phyloP scores from a whole-genome alignment of 805 yeast species.

The Zygosaccharomyces bisporus region DNA sequence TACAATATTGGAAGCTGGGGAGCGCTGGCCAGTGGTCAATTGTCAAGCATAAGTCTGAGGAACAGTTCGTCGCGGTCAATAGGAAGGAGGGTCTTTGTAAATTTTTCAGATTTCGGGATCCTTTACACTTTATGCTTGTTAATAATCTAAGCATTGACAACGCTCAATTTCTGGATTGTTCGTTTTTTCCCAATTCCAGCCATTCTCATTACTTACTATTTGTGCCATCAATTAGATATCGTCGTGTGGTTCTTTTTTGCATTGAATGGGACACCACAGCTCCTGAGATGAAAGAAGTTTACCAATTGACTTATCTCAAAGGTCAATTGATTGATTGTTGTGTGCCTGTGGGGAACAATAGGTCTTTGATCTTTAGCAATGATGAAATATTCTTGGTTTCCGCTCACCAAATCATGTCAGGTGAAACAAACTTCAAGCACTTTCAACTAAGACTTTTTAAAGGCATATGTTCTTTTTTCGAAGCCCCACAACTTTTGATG shows the following conservation, averaged over 20 bases:
- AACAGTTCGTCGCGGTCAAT: slow-evolving; percentile 20
- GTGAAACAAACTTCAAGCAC: slow-evolving; percentile 22
- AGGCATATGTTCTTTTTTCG: slow-evolving; percentile 23
- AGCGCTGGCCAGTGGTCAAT: slow-evolving; percentile 21
- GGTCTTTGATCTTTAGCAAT: slow-evolving; percentile 17
- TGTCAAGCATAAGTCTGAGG: slow-evolving; percentile 10
- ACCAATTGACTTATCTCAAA: slow-evolving; percentile 25
- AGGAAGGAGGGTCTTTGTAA: slow-evolving; percentile 18
- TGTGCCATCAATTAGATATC: slow-evolving; percentile 18
- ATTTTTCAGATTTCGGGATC: slow-evolving; percentile 21
- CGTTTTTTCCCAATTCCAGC: slow-evolving; percentile 19
- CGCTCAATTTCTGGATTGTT: slow-evolving; percentile 15
- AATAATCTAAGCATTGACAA: slow-evolving; percentile 25
- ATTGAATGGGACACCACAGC: slow-evolving; percentile 27
- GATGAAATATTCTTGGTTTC: slow-evolving; percentile 19
- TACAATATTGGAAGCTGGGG: slow-evolving; percentile 26
- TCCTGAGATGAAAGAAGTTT: slow-evolving; percentile 25
- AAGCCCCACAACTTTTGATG: slow-evolving; percentile 20
- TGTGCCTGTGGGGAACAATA: slow-evolving; percentile 22
- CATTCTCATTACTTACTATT: slow-evolving; percentile 20
- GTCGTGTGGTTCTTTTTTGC: slow-evolving; percentile 25
- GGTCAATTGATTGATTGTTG: slow-evolving; percentile 18
- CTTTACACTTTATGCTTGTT: slow-evolving; percentile 19
- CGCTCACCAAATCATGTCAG: slow-evolving; percentile 33
- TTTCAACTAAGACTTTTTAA: slow-evolving; percentile 13